phyloP scores from a whole-genome alignment of 139 green algal species.

The Pedinophyceae sp. region DNA sequence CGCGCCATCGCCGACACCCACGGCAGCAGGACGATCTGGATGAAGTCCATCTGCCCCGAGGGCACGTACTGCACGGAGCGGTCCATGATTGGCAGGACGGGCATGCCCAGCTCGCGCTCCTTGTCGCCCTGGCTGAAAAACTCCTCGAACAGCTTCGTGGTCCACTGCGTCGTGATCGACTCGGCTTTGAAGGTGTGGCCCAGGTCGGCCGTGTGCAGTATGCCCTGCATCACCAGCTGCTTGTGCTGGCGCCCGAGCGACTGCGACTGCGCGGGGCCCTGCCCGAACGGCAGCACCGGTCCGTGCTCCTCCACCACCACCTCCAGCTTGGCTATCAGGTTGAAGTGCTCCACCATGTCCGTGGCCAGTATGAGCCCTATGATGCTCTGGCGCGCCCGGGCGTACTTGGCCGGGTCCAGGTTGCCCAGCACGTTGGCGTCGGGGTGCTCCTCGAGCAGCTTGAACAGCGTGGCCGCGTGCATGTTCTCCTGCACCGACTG shows the following conservation, averaged over 20 bases:
- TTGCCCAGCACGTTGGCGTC: conserved; percentile 18
- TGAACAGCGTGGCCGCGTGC: conserved; percentile 30
- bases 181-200: conserved; percentile 39
- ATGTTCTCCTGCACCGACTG: conserved; percentile 36
- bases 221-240: conserved; percentile 29
- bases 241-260: conserved; percentile 31
- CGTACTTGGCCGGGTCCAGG: conserved; percentile 21
- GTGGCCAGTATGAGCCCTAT: conserved; percentile 44
- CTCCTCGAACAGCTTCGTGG: conserved; percentile 34
- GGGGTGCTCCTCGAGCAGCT: conserved; percentile 13
- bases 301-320: conserved; percentile 34
- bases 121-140: conserved; percentile 48
- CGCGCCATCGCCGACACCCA: too few relatives aligned
- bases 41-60: conserved; percentile 43
- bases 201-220: conserved; percentile 52
- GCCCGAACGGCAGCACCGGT: conserved; percentile 6
- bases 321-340: conserved; percentile 43
- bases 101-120: conserved; percentile 24
- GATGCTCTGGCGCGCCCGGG: conserved; percentile 27
- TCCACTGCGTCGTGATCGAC: too few relatives aligned
- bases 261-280: too few relatives aligned
- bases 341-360: conserved; percentile 54
- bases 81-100: conserved; percentile 41
- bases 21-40: conserved; percentile 47
- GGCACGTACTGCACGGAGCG: conserved; percentile 14